These are phyloP conservation scores for Scutellaria galericulata DNA, from an alignment of 257 asterid genomes.

Conservation along the genomic window DNA sequence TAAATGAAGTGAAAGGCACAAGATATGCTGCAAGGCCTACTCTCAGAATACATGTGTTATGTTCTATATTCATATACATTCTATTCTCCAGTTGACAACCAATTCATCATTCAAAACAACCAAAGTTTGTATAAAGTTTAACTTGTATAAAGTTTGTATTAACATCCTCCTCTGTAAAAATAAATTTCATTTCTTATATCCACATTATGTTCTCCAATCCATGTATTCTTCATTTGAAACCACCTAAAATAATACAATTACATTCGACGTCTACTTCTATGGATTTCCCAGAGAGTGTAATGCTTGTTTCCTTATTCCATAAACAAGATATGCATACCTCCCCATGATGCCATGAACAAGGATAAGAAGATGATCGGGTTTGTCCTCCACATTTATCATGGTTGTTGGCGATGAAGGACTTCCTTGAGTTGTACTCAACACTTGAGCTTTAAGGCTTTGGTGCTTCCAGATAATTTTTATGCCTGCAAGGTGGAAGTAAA, in stretches of 20 bases:
- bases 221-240: constrained; percentile 15
- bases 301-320: constrained; percentile 19
- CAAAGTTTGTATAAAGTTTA: background rate
- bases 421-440: constrained; percentile 48
- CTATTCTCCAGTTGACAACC: background rate
- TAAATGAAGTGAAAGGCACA: constrained; percentile 16
- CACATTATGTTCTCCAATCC: constrained; percentile 13
- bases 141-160: background rate
- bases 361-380: constrained; percentile 61
- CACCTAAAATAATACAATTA: background rate
- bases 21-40: background rate
- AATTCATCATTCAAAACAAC: constrained; percentile 15
- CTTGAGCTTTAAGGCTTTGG: constrained; percentile 39
- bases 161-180: background rate
- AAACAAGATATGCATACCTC: constrained; percentile 47
- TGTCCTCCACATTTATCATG: constrained; percentile 39
- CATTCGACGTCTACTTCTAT: constrained; percentile 16
- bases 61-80: background rate
- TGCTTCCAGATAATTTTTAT: constrained; percentile 43
- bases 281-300: constrained; percentile 10
- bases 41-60: background rate
- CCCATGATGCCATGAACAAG: constrained; percentile 68
- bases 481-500: constrained; percentile 41
- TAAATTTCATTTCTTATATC: constrained; percentile 12
- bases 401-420: constrained; percentile 38